Conservation (phyloP, 768 basidiomycete genomes). For the Lentinula lateritia region DNA sequence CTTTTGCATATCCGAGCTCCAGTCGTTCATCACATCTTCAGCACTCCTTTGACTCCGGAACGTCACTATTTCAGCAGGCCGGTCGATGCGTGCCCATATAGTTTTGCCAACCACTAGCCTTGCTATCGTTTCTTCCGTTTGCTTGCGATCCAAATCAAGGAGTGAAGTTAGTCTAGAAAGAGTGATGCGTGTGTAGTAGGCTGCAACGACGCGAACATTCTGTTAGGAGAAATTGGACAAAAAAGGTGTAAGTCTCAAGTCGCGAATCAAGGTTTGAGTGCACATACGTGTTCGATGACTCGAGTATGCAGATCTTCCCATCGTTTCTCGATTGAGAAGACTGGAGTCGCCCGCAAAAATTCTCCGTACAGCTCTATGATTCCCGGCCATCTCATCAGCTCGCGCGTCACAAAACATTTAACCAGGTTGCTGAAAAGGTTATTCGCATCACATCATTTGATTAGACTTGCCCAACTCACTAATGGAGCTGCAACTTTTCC, state of each 20-base stretch:
- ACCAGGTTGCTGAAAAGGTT: constrained; percentile 69
- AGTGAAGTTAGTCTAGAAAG: constrained; percentile 76
- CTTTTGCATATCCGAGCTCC: constrained; percentile 96
- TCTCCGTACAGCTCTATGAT: constrained; percentile 86
- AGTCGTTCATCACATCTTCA: constrained; percentile 96
- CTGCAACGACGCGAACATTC: constrained; percentile 93
- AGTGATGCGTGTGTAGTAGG: constrained; percentile 94
- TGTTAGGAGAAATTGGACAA: constrained; percentile 23
- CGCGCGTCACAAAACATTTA: constrained; percentile 89
- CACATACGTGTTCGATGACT: constrained; percentile 91
- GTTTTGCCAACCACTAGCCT: constrained; percentile 88
- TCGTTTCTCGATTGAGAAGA: constrained; percentile 73
- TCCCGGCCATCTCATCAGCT: constrained; percentile 96
- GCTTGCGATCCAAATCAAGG: constrained; percentile 74
- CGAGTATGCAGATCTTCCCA: constrained; percentile 96
- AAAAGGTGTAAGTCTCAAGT: background rate
- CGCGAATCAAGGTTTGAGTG: background rate
- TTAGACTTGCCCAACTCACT: constrained; percentile 40
- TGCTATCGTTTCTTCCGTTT: constrained; percentile 86
- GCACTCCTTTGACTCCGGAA: constrained; percentile 80
- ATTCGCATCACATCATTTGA: constrained; percentile 11
- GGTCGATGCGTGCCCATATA: constrained; percentile 91
- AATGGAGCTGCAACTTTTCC: constrained; percentile 75
- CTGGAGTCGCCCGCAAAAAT: constrained; percentile 70
- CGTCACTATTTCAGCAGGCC: constrained; percentile 83